phyloP scores from a whole-genome alignment of 2,329 filamentous ascomycete species.

The Ramularia endophylla region DNA sequence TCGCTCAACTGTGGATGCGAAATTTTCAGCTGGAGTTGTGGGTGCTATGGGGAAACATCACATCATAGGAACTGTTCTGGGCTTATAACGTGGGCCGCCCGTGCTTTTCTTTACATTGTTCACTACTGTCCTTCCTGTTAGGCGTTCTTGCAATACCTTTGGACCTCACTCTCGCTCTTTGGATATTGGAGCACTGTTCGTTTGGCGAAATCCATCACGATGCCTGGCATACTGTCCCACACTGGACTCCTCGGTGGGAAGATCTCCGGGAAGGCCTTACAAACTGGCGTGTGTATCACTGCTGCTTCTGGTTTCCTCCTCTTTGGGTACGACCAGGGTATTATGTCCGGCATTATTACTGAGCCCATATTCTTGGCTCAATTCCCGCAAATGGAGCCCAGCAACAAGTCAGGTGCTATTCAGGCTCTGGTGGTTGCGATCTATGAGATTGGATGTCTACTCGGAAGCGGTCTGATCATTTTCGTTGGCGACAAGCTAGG shows the following conservation, averaged over 20 bases:
- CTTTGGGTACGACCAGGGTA: conserved; percentile 24
- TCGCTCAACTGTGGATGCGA: no score
- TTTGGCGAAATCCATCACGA: no score
- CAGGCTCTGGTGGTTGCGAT: conserved; percentile 42
- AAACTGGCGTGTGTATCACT: conserved; percentile 14
- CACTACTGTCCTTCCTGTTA: no score
- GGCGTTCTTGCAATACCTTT: no score
- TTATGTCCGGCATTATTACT: conserved; percentile 39
- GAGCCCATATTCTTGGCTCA: conserved; percentile 29
- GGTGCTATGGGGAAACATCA: no score
- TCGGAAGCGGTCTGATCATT: conserved; percentile 35
- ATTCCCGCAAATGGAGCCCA: conserved; percentile 37
- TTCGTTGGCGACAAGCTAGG: conserved; percentile 55
- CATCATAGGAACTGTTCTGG: no score
- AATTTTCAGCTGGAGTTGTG: no score
- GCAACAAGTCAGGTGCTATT: conserved; percentile 40
- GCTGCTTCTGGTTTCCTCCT: conserved; percentile 14
- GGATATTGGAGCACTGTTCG: no score
- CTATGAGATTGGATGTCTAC: conserved; percentile 46
- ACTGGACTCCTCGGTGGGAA: conserved; percentile 14
- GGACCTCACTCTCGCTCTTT: no score
- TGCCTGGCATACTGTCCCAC: conserved; percentile 12
- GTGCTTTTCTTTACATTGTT: no score
- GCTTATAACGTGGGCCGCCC: no score
- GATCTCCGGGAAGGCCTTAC: conserved; percentile 8